Base-by-base conservation (phyloP, 2,329 filamentous ascomycete genomes). In the Hypoxylon sp. region DNA sequence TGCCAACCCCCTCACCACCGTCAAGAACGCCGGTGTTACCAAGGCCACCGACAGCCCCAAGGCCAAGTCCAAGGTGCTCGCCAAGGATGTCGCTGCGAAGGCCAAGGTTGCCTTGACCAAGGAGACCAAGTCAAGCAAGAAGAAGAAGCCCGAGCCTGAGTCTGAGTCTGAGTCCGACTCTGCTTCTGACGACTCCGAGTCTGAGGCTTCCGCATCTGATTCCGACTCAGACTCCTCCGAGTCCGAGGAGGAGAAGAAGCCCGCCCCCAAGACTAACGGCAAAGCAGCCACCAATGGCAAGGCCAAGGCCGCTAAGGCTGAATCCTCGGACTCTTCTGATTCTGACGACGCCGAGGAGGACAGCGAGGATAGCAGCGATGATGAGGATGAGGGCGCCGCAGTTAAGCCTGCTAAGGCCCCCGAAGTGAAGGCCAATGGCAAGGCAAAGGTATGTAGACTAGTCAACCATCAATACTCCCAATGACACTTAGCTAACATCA, bases 1-100 rank as follows among this genome's bases (percentile, higher is more conserved):
- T 73, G 77, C 80, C 73, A 82, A 84, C 74, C 76, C 80, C 65
- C 74, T 82, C 71, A 78, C 80, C 73, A 75, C 80, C 71, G 87
- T 89, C 79, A 92, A 91, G 83, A 84, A 84, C 71, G 88, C 83
- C 70, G 85, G 86, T 69, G 83, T 91, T 73, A 86, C 85, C 80
- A 93, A 93, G 84, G 76, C 88, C 55, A 82, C 86, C 65, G 84
- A 90, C 77, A 85, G 84, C 68, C 79, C 87, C 75, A 89, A 88
- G 80, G 79, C 83, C 64, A 90, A 90, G 82, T 84, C 87, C 72
- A 91, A 91, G 84, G 83, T 88, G 68, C 75, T 86, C 59, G 87
- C 87, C 71, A 91, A 91, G 84, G 81, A 83, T 63, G 74, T 79
- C 47, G 80, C 84, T 61, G 76, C 81, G 70, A 86, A 87, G 78